Conservation (phyloP, 2,329 filamentous ascomycete species). For the Penicillium frequentans region DNA sequence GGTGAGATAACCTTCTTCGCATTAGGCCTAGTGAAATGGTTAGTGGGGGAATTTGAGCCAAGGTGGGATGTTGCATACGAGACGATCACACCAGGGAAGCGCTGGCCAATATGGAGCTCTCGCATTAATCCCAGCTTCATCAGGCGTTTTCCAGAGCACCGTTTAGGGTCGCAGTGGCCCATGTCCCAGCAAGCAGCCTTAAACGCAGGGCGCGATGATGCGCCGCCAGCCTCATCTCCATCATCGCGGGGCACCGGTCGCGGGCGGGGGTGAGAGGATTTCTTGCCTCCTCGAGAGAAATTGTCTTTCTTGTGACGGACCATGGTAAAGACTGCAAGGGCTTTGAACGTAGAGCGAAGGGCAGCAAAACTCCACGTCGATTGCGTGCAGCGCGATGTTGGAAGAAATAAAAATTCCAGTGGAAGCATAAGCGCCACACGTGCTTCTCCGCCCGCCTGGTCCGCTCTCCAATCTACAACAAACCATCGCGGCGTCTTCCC, state of each 20-base stretch:
- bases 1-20: slow-evolving; percentile 82
- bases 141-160: slow-evolving; percentile 92
- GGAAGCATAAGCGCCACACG: slow-evolving; percentile 27
- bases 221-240: slow-evolving; percentile 37
- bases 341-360: not conserved
- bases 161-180: slow-evolving; percentile 94
- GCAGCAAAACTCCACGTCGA: not conserved
- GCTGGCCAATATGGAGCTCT: slow-evolving; percentile 86
- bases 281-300: slow-evolving; percentile 70
- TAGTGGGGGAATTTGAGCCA: not conserved
- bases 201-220: slow-evolving; percentile 55
- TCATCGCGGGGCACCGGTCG: slow-evolving; percentile 48
- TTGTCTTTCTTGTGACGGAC: slow-evolving; percentile 95
- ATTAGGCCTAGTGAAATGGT: slow-evolving; percentile 61
- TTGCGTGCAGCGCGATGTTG: not conserved
- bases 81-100: slow-evolving; percentile 87
- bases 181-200: slow-evolving; percentile 98
- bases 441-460: slow-evolving; percentile 23
- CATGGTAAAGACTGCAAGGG: slow-evolving; percentile 53
- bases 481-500: slow-evolving; percentile 13
- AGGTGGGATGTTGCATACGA: slow-evolving; percentile 51
- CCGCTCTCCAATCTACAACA: slow-evolving; percentile 16
- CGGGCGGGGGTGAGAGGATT: slow-evolving; percentile 61
- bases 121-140: slow-evolving; percentile 94
- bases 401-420: slow-evolving; percentile 15